Evolutionary conservation across 768 basidiomycete genomes (phyloP), one percentile per base, ranked within the genome.

Genomic region (Psilocybe subaeruginosa): DNA sequence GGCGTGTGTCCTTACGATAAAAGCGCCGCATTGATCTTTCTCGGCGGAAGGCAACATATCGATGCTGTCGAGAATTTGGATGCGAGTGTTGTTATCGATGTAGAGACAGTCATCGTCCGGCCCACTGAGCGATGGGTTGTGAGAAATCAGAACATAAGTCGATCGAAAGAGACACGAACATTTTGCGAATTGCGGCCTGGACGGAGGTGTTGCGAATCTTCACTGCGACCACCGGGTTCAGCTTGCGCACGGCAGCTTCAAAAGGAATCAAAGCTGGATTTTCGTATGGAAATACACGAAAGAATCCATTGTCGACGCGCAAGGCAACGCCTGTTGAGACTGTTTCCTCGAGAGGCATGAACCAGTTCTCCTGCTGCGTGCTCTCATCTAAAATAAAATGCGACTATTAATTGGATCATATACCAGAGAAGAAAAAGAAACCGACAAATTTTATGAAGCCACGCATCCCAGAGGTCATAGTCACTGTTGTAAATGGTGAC

Each of bases 1-100:
- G 27, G n/a, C 0, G 52, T 4, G 19, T 33, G 41, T 45, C 74
- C 77, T 55, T 69, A 80, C 80, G 55, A 93, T 85, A 67, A 95
- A 95, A 0, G 93, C 93, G 16, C 88, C 93, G 51, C 90, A 93
- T 66, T 94, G 92, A 56, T 95, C 93, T 77, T 93, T 94, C 70
- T 95, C 91, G 3, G 92, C 93, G 39, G 83, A 77, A 1, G 89
- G 88, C 37, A 96, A 78, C 53, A 82, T 79, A 37, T 76, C 71
- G 65, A 95, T 86, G 41, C 82, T 82, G 56, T 88, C 87, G 19
- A 96, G 74, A 61, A 96, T 86, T 70, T 96, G 93, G 56, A 96
- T 94, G 33, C 92, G 89, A 0, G 92, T 95, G 67, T 91, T 85
- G 54, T 80, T 76, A 73, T 95, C 92, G 63, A 96, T 86, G 66